Evolutionary conservation across 768 basidiomycete genomes (phyloP), one percentile per base, ranked within the genome.

Genomic region (Vishniacozyma victoriae): DNA sequence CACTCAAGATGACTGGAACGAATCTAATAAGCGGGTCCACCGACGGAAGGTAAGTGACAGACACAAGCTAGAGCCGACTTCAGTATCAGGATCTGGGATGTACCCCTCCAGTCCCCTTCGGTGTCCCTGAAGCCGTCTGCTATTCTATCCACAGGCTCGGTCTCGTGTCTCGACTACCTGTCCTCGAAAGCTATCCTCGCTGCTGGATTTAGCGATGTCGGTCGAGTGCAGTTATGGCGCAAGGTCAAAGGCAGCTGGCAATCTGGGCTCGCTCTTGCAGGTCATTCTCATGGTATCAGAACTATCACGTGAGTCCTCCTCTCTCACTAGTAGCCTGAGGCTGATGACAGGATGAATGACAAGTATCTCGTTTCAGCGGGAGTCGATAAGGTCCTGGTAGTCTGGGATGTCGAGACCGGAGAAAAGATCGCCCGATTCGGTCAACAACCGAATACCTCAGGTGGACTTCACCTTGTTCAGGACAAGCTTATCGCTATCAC

Each of bases 201-300:
- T 13, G 87, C 88, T 26, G 90, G 89, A 0, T 91, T 90, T 73
- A 87, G 91, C 53, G 90, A 92, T 60, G 84, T 91, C 48, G 89
- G 88, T 19, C 86, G 89, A 7, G 87, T 91, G 0, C 90, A 92
- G 57, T 76, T 93, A 15, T 92, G 84, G 75, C 87, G 86, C 7
- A 86, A 86, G 0, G 74, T 87, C 19, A 89, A 86, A 0, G 74
- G 88, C 23, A 89, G 86, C 0, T 93, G 67, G 64, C 33, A 53
- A 19, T 24, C 57, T 6, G 36, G 57, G 2, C 61, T 68, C 41
- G 67, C 66, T 4, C 55, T 72, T 9, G 38, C 55, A 16, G 71
- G 69, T 1, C 89, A 91, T 69, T 75, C 89, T 33, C 90, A 91
- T 48, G 88, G 88, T 5, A 91, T 92, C 47, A 81, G 89, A 19